These are phyloP conservation scores for Volvariella surrecta DNA, from an alignment of 1,284 basidiomycete species.

Conservation along the genomic window DNA sequence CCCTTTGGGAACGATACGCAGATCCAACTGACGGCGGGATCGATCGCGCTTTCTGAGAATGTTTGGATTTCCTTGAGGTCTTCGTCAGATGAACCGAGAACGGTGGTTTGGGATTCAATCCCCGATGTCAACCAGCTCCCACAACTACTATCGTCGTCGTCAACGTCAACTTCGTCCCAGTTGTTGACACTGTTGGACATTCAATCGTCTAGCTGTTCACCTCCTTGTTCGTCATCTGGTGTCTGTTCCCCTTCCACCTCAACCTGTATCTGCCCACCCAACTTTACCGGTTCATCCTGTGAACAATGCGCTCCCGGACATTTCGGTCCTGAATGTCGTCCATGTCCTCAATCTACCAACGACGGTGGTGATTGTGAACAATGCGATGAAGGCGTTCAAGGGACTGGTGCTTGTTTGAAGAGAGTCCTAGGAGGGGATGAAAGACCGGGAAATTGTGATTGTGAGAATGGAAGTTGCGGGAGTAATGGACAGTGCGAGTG, in stretches of 20 bases:
- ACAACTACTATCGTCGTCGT: slow-evolving; percentile 14
- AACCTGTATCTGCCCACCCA: slow-evolving; percentile 61
- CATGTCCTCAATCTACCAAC: too few relatives aligned
- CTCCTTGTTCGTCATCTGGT: slow-evolving; percentile 61
- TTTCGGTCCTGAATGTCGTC: slow-evolving; percentile 60
- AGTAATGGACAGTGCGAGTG: slow-evolving; percentile 62
- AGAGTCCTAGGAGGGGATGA: slow-evolving; percentile 30
- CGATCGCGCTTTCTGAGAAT: slow-evolving; percentile 54
- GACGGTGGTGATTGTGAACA: slow-evolving; percentile 49
- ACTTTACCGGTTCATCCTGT: slow-evolving; percentile 71
- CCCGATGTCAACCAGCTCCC: slow-evolving; percentile 68
- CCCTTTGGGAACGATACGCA: slow-evolving; percentile 40
- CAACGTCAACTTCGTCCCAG: too few relatives aligned
- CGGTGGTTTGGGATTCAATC: slow-evolving; percentile 70
- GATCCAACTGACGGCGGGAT: slow-evolving; percentile 37
- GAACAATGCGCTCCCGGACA: slow-evolving; percentile 65
- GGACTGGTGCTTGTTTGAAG: slow-evolving; percentile 59
- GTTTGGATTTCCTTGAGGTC: slow-evolving; percentile 51
- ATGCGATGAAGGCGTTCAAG: slow-evolving; percentile 75
- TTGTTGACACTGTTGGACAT: slow-evolving; percentile 58
- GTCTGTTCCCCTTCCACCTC: slow-evolving; percentile 60
- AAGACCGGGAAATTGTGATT: slow-evolving; percentile 61
- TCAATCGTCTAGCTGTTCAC: slow-evolving; percentile 62
- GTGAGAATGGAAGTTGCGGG: slow-evolving; percentile 67
- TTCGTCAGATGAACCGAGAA: slow-evolving; percentile 34